Evolutionary conservation across 768 basidiomycete genomes (phyloP), one percentile per base, ranked within the genome.

Genomic region (Russula vinacea): DNA sequence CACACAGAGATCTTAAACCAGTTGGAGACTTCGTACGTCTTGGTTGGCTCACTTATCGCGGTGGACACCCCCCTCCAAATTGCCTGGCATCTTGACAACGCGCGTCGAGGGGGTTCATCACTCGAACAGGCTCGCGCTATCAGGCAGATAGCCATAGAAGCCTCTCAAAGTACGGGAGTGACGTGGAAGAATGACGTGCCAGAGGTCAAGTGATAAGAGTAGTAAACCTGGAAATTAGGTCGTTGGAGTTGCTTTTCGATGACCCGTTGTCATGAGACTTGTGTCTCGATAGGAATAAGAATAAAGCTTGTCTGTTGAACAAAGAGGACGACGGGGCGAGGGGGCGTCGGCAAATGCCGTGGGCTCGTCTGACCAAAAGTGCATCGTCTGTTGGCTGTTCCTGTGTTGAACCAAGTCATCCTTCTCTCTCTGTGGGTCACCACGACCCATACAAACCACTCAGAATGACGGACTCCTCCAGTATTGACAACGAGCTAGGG

Each of bases 1-100:
- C 79, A 78, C 56, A 76, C 77, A 26, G 77, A 78, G 0, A 74
- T 81, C 24, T 71, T 85, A 9, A 78, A 82, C 1, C 73, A 77
- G 2, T 69, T 81, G 45, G 86, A 89, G 70, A 83, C 84, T 1
- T 83, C 85, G 2, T 88, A 81, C 70, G 76, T 80, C 16, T 73
- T 87, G 67, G 81, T 87, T n/a, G 79, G 85, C 14, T 80, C 84
- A 0, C 78, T 87, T 52, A 82, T 89, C 69, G 80, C 83, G 4
- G 78, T 76, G 61, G 86, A 88, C 70, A 81, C 84, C 39, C 84
- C 86, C 0, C 80, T 77, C 44, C 87, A 89, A 69, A 82, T 85
- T 35, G 74, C 66, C n/a, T 89, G 87, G 87, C 87, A 88, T 69
- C 75, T 88, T 26, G 75, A 77, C 14, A 83, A 83, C 17, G 85